These are phyloP conservation scores for Dothidotthia symphoricarpi DNA, from an alignment of 2,329 filamentous ascomycete species.

Conservation along the genomic window DNA sequence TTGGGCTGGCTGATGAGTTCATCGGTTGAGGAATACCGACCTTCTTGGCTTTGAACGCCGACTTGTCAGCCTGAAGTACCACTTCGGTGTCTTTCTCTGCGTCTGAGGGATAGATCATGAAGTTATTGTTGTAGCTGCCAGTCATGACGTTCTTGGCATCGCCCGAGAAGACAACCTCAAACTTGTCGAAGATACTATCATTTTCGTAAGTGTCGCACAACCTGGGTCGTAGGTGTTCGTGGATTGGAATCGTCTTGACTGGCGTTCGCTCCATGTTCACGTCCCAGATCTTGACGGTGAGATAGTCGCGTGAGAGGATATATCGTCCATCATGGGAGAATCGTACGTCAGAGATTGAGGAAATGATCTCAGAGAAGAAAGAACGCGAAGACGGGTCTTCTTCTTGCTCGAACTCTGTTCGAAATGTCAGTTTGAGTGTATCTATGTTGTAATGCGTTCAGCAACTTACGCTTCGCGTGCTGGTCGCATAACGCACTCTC, in stretches of 20 bases:
- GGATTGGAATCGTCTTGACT: slow-evolving; percentile 97
- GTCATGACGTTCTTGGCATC: slow-evolving; percentile 99
- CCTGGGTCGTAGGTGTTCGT: slow-evolving; percentile 90
- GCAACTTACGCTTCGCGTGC: slow-evolving; percentile 83
- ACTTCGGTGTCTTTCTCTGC: slow-evolving; percentile 96
- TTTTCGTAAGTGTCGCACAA: slow-evolving; percentile 99
- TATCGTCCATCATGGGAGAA: slow-evolving; percentile 96
- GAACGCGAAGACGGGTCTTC: slow-evolving; percentile 95
- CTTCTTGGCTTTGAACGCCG: slow-evolving; percentile 99
- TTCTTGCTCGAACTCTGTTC: slow-evolving; percentile 93
- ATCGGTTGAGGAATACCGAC: slow-evolving; percentile 97
- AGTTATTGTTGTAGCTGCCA: slow-evolving; percentile 99
- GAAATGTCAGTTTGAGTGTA: slow-evolving; percentile 6
- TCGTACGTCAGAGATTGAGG: slow-evolving; percentile 96
- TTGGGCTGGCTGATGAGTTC: slow-evolving; percentile 75
- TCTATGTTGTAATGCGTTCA: neutral
- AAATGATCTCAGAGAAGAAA: slow-evolving; percentile 99
- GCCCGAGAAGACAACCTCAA: slow-evolving; percentile 97
- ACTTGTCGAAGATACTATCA: slow-evolving; percentile 99
- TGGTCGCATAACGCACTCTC: slow-evolving; percentile 94
- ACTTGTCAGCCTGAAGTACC: slow-evolving; percentile 96
- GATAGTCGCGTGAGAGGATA: slow-evolving; percentile 94
- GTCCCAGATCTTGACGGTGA: slow-evolving; percentile 99
- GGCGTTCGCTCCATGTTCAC: slow-evolving; percentile 98
- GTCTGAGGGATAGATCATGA: slow-evolving; percentile 99